Percentiles rank a stretch among this genome's conserved stretches.
Conservation (phyloP, 2,329 filamentous ascomycete species). For the Chalara sp. region DNA sequence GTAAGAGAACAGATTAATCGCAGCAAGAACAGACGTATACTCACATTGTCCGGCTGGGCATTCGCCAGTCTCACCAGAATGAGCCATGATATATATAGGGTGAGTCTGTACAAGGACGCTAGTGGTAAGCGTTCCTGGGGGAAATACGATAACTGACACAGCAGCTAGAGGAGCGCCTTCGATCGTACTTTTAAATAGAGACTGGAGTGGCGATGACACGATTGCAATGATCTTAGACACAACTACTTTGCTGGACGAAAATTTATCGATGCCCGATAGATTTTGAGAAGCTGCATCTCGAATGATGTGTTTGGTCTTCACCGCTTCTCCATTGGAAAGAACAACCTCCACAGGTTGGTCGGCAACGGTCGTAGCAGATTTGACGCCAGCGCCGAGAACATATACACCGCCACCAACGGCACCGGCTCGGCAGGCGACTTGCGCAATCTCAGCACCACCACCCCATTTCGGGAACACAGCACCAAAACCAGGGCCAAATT, state of each 20-base stretch:
- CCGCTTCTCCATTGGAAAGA: conserved; percentile 49
- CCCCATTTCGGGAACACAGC: conserved; percentile 92
- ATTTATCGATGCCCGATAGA: background rate
- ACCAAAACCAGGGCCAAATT: conserved; percentile 83
- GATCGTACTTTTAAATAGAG: conserved; percentile 61
- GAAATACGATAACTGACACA: conserved; percentile 63
- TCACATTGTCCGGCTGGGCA: conserved; percentile 86
- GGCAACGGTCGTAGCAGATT: conserved; percentile 26
- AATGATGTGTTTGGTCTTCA: conserved; percentile 50
- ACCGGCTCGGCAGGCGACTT: conserved; percentile 83
- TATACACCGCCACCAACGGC: conserved; percentile 90
- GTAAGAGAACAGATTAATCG: background rate
- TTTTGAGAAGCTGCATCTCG: conserved; percentile 27
- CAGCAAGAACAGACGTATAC: conserved; percentile 34
- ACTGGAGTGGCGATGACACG: conserved; percentile 56
- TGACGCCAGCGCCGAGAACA: conserved; percentile 68
- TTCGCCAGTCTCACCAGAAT: conserved; percentile 89
- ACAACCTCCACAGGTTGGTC: conserved; percentile 12
- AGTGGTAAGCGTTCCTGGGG: conserved; percentile 40
- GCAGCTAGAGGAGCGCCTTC: conserved; percentile 74
- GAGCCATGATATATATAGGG: conserved; percentile 58
- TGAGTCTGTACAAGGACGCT: conserved; percentile 30
- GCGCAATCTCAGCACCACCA: conserved; percentile 78
- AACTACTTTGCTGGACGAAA: conserved; percentile 19
- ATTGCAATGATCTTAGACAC: conserved; percentile 61